Evolutionary conservation across 192 early-diverging fungal species (phyloP), one percentile per base, ranked within the genome.

Genomic region (Kappamyces sp.): DNA sequence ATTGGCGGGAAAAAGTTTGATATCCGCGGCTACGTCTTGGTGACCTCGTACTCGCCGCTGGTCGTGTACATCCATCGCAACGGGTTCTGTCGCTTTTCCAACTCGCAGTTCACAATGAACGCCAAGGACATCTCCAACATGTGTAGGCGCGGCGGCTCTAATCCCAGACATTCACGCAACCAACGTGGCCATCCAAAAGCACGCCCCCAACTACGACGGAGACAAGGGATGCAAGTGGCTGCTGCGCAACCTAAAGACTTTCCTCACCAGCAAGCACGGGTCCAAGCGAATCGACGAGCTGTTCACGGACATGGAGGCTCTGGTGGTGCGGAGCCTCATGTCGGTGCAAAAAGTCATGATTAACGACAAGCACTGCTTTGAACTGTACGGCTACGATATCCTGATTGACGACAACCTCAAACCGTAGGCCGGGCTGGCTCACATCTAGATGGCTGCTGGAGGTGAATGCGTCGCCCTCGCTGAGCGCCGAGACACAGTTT

Each of bases 1-100:
- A 83, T 84, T 66, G 82, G 82, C 9, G 78, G 78, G 5, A 84
- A 84, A 58, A 84, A 84, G 55, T 84, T 84, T 68, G 82, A 84
- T 62, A 80, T 84, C 38, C 63, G 82, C 23, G 64, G 62, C 48
- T 84, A 84, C 49, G 82, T 78, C 13, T 69, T 84, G 2, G 80
- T 83, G 39, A 79, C 76, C 5, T 84, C 79, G 12, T 84, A 79
- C 61, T 78, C 73, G 36, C 82, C 82, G 8, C 55, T 84, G 7
- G 70, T 71, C 3, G 75, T 84, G 2, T 75, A 84, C 67, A 77
- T 84, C 36, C 82, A 84, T 52, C 70, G 82, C 7, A 80, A 83
- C 60, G 82, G 80, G 12, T 84, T 84, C 52, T 84, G 82, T 55
- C 68, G 82, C n/a, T 84, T 84, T 62, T 75, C 72, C n/a, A 76